Conservation (phyloP, 2,329 filamentous ascomycete species). For the Fonsecaea erecta region DNA sequence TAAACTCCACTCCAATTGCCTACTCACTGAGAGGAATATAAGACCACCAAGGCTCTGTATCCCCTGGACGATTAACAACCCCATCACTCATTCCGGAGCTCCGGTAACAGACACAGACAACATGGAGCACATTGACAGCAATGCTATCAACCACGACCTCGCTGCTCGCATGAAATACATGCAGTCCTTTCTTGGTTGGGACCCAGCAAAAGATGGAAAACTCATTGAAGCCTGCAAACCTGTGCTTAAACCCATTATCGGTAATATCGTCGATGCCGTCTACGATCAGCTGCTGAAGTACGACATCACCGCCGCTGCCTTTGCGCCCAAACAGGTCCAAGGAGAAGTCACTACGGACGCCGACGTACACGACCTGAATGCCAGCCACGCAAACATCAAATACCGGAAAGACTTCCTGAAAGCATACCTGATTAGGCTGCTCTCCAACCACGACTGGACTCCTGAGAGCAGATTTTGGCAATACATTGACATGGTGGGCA, state of each 20-base stretch:
- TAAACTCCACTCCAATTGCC: not conserved
- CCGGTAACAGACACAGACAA: not conserved
- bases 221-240: slow-evolving; percentile 37
- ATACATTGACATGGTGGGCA: slow-evolving; percentile 41
- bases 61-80: not conserved
- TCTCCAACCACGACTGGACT: slow-evolving; percentile 40
- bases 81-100: not conserved
- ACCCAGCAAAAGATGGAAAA: slow-evolving; percentile 36
- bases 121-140: slow-evolving; percentile 34
- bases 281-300: slow-evolving; percentile 41
- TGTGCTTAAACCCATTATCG: slow-evolving; percentile 39
- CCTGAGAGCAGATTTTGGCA: slow-evolving; percentile 40
- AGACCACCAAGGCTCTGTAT: not conserved
- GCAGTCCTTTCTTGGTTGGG: slow-evolving; percentile 40
- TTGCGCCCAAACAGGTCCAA: slow-evolving; percentile 38
- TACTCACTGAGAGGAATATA: not conserved
- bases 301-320: slow-evolving; percentile 42
- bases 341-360: slow-evolving; percentile 17
- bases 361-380: slow-evolving; percentile 28
- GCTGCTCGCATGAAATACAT: slow-evolving; percentile 38
- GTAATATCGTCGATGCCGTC: slow-evolving; percentile 39
- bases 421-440: slow-evolving; percentile 39
- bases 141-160: slow-evolving; percentile 23
- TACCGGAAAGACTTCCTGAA: slow-evolving; percentile 42
- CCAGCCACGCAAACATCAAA: slow-evolving; percentile 40